These are phyloP conservation scores for Neurospora sublineolata DNA, from an alignment of 495 filamentous ascomycete species.

Conservation along the genomic window DNA sequence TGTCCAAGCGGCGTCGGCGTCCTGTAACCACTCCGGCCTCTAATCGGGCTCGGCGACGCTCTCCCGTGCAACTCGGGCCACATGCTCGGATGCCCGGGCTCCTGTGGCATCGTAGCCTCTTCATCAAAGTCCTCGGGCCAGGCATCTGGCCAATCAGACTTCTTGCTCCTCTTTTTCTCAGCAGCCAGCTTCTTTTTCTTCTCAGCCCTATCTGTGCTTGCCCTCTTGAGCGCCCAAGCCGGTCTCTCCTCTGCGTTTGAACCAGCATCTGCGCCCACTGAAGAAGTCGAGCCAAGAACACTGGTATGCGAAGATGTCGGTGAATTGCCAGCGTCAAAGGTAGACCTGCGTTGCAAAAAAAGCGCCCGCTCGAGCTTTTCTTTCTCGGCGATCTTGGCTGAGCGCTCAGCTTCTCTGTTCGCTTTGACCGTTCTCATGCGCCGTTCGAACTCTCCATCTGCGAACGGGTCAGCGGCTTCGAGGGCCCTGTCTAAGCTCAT, in stretches of 20 bases:
- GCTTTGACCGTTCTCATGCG: not conserved
- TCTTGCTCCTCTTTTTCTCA: not conserved
- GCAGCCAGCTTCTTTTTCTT: not conserved
- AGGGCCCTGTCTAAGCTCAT: conserved; percentile 2
- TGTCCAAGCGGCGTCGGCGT: not conserved
- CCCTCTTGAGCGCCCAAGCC: not conserved
- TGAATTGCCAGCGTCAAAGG: not conserved
- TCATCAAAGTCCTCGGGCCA: not conserved
- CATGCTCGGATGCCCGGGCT: not conserved
- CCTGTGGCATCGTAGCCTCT: not conserved
- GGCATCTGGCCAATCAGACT: not conserved
- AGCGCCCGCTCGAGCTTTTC: not conserved
- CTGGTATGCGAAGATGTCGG: not conserved
- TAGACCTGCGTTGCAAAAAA: not conserved
- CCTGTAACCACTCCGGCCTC: not conserved
- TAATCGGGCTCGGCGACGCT: not conserved
- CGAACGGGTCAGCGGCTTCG: not conserved
- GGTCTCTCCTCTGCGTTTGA: not conserved
- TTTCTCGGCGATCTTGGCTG: not conserved
- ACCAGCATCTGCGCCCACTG: not conserved
- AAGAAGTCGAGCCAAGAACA: not conserved
- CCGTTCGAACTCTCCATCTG: not conserved
- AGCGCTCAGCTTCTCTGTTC: not conserved
- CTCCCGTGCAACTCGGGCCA: not conserved
- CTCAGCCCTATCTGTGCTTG: not conserved